Evolutionary conservation across 1,284 basidiomycete genomes (phyloP).

Genomic region (Cryptococcus floricola): DNA sequence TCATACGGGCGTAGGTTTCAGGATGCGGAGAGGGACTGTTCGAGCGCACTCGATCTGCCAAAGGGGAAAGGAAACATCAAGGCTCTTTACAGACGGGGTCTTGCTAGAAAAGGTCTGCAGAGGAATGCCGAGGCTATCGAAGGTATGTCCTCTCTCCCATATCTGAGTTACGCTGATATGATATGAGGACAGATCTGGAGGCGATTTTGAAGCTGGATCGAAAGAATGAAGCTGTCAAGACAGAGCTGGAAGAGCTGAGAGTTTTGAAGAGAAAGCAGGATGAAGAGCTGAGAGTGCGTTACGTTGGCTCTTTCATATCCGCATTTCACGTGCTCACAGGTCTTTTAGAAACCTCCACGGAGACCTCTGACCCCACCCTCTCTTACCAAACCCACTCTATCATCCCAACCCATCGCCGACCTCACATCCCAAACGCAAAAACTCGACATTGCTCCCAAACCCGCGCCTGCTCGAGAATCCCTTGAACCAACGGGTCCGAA

Average conservation of each 20-base stretch:
- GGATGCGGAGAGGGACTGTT: slow-evolving; percentile 46
- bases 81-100: slow-evolving; percentile 41
- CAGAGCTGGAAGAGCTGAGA: slow-evolving; percentile 33
- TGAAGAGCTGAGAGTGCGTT: slow-evolving; percentile 4
- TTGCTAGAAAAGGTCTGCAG: slow-evolving; percentile 36
- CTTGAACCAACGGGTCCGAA: not conserved
- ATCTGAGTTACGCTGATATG: not conserved
- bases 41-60: slow-evolving; percentile 27
- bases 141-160: slow-evolving; percentile 17
- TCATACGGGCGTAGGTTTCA: slow-evolving; percentile 22
- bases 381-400: slow-evolving; percentile 1
- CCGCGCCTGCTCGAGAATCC: not conserved
- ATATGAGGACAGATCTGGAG: slow-evolving; percentile 24
- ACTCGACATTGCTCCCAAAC: not conserved
- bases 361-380: slow-evolving; percentile 10
- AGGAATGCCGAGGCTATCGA: slow-evolving; percentile 24
- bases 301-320: too few species aligned
- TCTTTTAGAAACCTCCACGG: slow-evolving; percentile 1
- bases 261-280: slow-evolving; percentile 3
- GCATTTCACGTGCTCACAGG: not conserved
- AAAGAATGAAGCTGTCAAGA: slow-evolving; percentile 27
- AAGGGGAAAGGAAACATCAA: slow-evolving; percentile 34
- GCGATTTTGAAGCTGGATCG: slow-evolving; percentile 26
- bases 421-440: not conserved
- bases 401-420: not conserved